Base-by-base conservation (phyloP, 495 filamentous ascomycete genomes). In the Daldinia vernicosa region DNA sequence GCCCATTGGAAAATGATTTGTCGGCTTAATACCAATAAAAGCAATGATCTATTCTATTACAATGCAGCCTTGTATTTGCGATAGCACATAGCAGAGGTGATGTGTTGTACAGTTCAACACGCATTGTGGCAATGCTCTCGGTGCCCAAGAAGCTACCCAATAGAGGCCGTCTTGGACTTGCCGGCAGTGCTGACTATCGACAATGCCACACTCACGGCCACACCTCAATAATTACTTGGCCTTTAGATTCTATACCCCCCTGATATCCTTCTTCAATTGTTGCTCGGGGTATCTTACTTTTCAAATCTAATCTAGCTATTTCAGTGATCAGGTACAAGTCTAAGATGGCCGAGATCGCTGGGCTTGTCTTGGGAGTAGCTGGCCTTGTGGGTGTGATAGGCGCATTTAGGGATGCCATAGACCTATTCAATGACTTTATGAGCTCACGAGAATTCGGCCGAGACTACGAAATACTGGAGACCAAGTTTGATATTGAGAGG, bases 401-500 rank as follows among this genome's bases (percentile, higher is more conserved):
- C 39, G 43, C 75, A n/a, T 78, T 74, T 40, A 76, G 73, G 26
- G 63, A 73, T 47, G 30, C 51, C 32, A 45, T 78, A n/a, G 76
- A 78, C 28, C 39, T 75, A 9, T 72, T 75, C 40, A 15, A 27
- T 9, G 6, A 33, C 30, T 35, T 79, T 22, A 27, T 47, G 17
- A 45, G 32, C 28, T 52, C 74, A 11, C 71, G 63, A 7, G 26
- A 30, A 19, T 56, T 79, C n/a, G 72, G 74, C 15, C 62, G 74
- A 0, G 74, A 79, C 33, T 78, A 74, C 59, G 71, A 74, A 56
- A 70, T 77, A 30, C 43, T 77, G 11, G 62, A 63, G 6, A 66
- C 74, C 2, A 77, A 77, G 62, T 19, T 79, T 2, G 70, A 77
- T 51, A 62, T 79, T 19, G 69, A 75, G 54, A 75, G 69, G 39